Conservation (phyloP, 2,329 filamentous ascomycete genomes). For the Apiospora aurea region DNA sequence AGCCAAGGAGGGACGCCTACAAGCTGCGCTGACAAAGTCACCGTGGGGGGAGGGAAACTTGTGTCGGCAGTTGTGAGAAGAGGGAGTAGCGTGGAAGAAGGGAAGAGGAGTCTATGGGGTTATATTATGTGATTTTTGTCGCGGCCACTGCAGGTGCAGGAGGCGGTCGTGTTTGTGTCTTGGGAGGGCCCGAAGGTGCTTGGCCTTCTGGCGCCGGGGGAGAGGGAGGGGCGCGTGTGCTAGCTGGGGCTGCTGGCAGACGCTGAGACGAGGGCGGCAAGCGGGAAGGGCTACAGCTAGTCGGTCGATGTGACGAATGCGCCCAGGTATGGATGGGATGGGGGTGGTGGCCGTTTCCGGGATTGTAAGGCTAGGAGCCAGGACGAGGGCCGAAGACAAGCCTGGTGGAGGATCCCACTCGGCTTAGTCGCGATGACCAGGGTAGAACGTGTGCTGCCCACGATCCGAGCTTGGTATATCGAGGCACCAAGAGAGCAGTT, state of each 20-base stretch:
- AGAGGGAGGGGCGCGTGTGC: slow-evolving; percentile 25
- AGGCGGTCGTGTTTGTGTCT: slow-evolving; percentile 23
- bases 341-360: not conserved
- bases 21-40: slow-evolving; percentile 48
- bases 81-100: slow-evolving; percentile 28
- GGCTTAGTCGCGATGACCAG: slow-evolving; percentile 13
- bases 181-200: slow-evolving; percentile 9
- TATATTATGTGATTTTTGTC: slow-evolving; percentile 41
- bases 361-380: slow-evolving; percentile 17
- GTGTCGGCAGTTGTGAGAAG: slow-evolving; percentile 45
- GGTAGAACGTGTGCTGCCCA: slow-evolving; percentile 8
- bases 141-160: slow-evolving; percentile 21
- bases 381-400: slow-evolving; percentile 4
- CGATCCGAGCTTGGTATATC: slow-evolving; percentile 21
- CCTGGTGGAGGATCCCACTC: slow-evolving; percentile 3
- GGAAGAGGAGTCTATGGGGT: slow-evolving; percentile 38
- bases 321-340: slow-evolving; percentile 13
- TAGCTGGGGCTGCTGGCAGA: slow-evolving; percentile 36
- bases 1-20: slow-evolving; percentile 39
- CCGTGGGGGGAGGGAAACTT: slow-evolving; percentile 39
- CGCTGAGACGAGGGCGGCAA: slow-evolving; percentile 43
- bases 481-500: slow-evolving; percentile 4
- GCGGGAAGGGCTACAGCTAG: slow-evolving; percentile 35
- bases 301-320: slow-evolving; percentile 19
- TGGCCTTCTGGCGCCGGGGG: slow-evolving; percentile 37